phyloP scores from a whole-genome alignment of 139 green algal genomes.

The Micractinium sp. region DNA sequence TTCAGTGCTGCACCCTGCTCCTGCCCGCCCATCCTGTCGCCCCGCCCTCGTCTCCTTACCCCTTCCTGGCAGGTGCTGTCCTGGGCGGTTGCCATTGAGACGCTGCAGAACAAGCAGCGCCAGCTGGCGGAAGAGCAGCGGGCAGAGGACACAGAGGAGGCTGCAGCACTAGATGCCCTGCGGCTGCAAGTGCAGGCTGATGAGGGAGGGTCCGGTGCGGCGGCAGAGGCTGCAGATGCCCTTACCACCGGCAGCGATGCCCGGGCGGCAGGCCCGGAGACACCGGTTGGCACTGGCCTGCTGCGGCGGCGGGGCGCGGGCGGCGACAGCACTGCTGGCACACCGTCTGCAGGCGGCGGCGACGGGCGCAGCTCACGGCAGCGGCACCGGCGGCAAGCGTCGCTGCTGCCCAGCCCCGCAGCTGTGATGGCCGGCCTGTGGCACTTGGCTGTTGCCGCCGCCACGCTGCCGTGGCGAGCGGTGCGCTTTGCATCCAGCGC shows the following conservation, averaged over 20 bases:
- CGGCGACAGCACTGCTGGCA: too few relatives aligned
- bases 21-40: neutral
- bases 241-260: neutral
- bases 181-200: neutral
- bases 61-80: slow-evolving; percentile 25
- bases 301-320: neutral
- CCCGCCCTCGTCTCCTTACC: neutral
- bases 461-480: neutral
- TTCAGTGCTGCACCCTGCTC: neutral
- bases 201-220: neutral
- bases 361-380: neutral
- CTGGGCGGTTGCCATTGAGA: slow-evolving; percentile 49
- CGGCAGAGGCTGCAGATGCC: neutral
- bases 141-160: neutral
- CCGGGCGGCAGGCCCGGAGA: neutral
- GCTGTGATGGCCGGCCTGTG: neutral
- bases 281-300: neutral
- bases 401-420: neutral
- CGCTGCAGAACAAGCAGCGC: slow-evolving; percentile 9
- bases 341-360: too few relatives aligned
- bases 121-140: slow-evolving; percentile 16
- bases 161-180: neutral
- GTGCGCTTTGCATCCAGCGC: neutral
- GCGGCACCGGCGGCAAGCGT: neutral
- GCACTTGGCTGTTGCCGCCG: neutral